phyloP scores from a whole-genome alignment of 2,329 filamentous ascomycete species.

The Thielaviopsis euricoi region DNA sequence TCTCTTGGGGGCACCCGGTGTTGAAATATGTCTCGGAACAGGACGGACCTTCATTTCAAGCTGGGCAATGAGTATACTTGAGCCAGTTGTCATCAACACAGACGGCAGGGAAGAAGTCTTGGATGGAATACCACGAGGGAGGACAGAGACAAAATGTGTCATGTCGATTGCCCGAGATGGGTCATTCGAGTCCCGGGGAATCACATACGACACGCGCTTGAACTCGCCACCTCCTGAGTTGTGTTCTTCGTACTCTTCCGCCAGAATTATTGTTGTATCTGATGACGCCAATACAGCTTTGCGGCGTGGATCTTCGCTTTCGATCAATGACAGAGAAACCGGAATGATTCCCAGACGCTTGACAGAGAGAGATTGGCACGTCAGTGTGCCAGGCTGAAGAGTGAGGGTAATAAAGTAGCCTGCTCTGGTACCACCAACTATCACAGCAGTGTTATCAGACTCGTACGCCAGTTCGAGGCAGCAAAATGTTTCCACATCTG shows the following conservation, averaged over 20 bases:
- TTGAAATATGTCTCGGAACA: constrained; percentile 31
- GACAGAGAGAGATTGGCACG: constrained; percentile 6
- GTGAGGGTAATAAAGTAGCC: constrained; percentile 31
- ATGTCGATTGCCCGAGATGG: neutral
- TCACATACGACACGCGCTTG: constrained; percentile 28
- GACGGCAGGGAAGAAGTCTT: neutral
- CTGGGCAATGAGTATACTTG: constrained; percentile 35
- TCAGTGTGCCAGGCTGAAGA: neutral
- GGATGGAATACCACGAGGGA: neutral
- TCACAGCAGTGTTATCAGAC: constrained; percentile 15
- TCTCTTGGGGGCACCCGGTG: constrained; percentile 32
- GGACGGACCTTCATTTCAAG: constrained; percentile 28
- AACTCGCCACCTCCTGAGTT: constrained; percentile 18
- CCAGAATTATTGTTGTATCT: constrained; percentile 28
- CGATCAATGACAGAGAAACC: constrained; percentile 11
- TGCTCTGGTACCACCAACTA: constrained; percentile 33
- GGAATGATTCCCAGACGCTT: constrained; percentile 20
- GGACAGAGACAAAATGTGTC: constrained; percentile 1
- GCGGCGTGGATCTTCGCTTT: neutral
- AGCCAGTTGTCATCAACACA: constrained; percentile 29
- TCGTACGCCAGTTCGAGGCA: constrained; percentile 25
- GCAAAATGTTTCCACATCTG: constrained; percentile 26
- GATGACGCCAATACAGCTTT: constrained; percentile 29
- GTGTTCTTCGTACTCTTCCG: constrained; percentile 22
- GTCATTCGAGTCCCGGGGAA: constrained; percentile 34